Percentiles rank a stretch among this genome's conserved stretches.
Conservation (phyloP, 345 rosid genomes). For the Populus ilicifolia region DNA sequence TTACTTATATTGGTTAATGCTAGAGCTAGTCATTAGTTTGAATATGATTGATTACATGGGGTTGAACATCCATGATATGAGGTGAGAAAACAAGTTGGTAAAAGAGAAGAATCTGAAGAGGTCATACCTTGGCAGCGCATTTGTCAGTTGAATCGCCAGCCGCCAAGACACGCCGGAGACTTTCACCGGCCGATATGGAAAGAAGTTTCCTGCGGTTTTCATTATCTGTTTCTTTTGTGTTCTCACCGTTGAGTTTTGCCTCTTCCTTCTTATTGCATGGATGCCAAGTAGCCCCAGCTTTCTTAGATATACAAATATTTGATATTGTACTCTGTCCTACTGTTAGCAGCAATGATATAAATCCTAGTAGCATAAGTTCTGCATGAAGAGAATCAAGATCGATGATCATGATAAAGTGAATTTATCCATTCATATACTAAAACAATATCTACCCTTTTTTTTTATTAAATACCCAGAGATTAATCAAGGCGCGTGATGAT, state of each 20-base stretch:
- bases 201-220: constrained; percentile 18
- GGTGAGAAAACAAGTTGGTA: too few species aligned
- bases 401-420: not conserved
- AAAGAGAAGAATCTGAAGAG: not conserved
- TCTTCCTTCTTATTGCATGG: constrained; percentile 43
- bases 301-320: constrained; percentile 55
- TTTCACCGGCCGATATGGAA: not conserved
- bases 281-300: constrained; percentile 54
- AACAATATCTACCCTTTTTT: too few species aligned
- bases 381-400: not conserved
- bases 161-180: constrained; percentile 21
- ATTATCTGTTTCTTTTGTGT: not conserved
- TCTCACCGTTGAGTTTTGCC: not conserved
- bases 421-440: too few species aligned
- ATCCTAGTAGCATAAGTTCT: constrained; percentile 93
- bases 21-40: too few species aligned
- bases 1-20: too few species aligned
- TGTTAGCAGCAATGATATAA: constrained; percentile 73
- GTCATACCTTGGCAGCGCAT: constrained; percentile 13
- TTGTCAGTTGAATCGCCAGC: not conserved
- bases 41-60: too few species aligned
- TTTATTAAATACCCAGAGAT: too few species aligned
- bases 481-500: not conserved
- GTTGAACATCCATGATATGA: too few species aligned
- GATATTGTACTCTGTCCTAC: constrained; percentile 49